These are phyloP conservation scores for Tuber magnatum DNA, from an alignment of 495 filamentous ascomycete species.

Conservation along the genomic window DNA sequence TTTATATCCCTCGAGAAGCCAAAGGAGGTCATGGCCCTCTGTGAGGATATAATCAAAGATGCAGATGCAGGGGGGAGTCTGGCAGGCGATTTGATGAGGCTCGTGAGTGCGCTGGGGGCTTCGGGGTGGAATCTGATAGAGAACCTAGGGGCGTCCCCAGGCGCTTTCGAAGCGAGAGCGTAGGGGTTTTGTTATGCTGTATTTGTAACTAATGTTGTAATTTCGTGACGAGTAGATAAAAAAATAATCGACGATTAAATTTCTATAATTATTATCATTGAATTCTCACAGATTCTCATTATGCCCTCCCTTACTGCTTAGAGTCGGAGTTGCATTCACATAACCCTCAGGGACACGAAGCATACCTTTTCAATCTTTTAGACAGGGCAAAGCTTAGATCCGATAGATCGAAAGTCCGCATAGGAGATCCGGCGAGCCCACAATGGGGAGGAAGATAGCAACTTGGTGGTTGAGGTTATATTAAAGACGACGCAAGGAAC, in stretches of 20 bases:
- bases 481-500: background rate
- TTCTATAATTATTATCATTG: background rate
- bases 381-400: background rate
- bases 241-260: background rate
- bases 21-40: slow-evolving; percentile 4
- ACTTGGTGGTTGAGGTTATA: background rate
- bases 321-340: background rate
- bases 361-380: background rate
- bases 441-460: background rate
- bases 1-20: background rate
- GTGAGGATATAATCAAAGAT: background rate
- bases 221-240: background rate
- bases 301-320: background rate
- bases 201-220: background rate
- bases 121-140: background rate
- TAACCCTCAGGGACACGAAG: background rate
- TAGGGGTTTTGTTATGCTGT: background rate
- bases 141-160: background rate
- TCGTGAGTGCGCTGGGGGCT: background rate
- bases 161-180: background rate
- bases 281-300: background rate
- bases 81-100: background rate
- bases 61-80: background rate
- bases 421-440: background rate
- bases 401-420: background rate